A percentile compares a stretch with the other conserved stretches of the same genome.
phyloP scores from a whole-genome alignment of 495 filamentous ascomycete species.

The Bacidia gigantensis region DNA sequence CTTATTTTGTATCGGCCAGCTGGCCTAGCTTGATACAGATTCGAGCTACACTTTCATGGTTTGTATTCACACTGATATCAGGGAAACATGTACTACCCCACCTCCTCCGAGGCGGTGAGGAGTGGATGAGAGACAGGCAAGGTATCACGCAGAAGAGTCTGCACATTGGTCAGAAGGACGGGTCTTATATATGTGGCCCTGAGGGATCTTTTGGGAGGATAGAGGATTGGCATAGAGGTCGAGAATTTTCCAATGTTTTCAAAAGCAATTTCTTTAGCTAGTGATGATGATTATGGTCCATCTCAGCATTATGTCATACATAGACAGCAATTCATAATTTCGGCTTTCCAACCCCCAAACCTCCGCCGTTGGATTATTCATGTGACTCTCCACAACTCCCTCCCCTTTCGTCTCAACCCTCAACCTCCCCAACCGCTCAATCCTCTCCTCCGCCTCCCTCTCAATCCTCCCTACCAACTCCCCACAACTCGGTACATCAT shows the following conservation, averaged over 20 bases:
- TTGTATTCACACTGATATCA: slow-evolving; percentile 70
- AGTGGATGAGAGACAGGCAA: too few relatives aligned
- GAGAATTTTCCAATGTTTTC: too few relatives aligned
- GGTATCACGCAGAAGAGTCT: too few relatives aligned
- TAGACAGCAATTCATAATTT: slow-evolving; percentile 7
- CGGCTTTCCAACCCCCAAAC: slow-evolving; percentile 24
- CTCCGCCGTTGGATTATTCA: slow-evolving; percentile 27
- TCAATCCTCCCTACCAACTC: slow-evolving; percentile 47
- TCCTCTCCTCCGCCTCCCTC: slow-evolving; percentile 43
- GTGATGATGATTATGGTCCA: too few relatives aligned
- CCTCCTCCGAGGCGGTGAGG: too few relatives aligned
- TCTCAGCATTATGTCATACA: neutral
- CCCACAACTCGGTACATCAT: slow-evolving; percentile 53
- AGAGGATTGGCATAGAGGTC: too few relatives aligned
- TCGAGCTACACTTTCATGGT: slow-evolving; percentile 63
- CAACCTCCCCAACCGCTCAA: slow-evolving; percentile 1
- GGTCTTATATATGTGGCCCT: too few relatives aligned
- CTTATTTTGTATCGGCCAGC: too few relatives aligned
- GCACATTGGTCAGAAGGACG: too few relatives aligned
- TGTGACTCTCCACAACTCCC: slow-evolving; percentile 10
- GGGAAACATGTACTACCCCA: too few relatives aligned
- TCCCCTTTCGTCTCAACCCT: neutral
- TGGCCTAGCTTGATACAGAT: slow-evolving; percentile 24
- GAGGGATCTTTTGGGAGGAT: too few relatives aligned
- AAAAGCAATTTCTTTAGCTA: too few relatives aligned